These are phyloP conservation scores for Capsicum rhomboideum DNA, from an alignment of 257 asterid genomes.

Conservation along the genomic window DNA sequence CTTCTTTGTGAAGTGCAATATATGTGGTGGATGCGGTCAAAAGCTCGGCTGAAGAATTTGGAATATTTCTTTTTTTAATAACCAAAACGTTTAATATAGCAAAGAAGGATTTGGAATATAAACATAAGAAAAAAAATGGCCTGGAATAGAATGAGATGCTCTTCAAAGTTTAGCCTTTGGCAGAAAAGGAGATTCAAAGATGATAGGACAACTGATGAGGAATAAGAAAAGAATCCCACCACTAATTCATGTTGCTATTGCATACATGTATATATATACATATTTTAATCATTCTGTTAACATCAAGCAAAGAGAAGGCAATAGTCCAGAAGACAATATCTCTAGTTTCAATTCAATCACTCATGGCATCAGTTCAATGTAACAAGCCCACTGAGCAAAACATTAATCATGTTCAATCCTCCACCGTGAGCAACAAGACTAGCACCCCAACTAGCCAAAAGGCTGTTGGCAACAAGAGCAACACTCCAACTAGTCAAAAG, in stretches of 20 bases:
- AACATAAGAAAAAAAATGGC: neutral
- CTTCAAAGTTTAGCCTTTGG: conserved; percentile 5
- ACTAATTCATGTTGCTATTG: neutral
- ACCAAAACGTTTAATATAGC: neutral
- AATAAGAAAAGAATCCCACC: neutral
- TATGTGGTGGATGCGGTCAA: neutral
- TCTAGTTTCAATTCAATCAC: neutral
- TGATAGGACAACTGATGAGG: neutral
- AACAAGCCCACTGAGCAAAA: neutral
- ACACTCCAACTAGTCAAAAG: neutral
- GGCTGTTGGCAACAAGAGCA: neutral
- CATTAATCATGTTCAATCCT: neutral
- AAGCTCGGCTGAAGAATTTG: neutral
- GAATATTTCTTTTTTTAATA: neutral
- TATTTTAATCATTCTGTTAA: neutral
- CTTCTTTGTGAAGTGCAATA: neutral
- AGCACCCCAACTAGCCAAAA: neutral
- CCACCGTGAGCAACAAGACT: neutral
- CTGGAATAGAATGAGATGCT: conserved; percentile 6
- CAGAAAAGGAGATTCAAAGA: conserved; percentile 7
- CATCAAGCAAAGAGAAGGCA: neutral
- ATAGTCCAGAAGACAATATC: neutral
- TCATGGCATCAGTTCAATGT: conserved; percentile 4
- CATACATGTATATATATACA: neutral
- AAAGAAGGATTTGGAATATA: conserved; percentile 1